phyloP scores from a whole-genome alignment of 208 protist species.

The Trypanosoma scelopori region DNA sequence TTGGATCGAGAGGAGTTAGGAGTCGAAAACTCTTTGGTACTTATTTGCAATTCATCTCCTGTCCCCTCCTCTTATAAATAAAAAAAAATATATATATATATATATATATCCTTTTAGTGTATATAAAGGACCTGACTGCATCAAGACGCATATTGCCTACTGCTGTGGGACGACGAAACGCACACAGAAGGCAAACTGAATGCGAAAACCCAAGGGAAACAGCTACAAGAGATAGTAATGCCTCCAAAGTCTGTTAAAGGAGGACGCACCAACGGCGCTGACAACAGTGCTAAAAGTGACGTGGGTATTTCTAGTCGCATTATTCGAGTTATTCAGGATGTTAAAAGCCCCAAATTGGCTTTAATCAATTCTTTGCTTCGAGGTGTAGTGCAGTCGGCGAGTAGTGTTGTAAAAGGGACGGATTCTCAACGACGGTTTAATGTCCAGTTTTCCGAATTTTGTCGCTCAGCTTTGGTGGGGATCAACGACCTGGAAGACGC shows the following conservation, averaged over 20 bases:
- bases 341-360: slow-evolving; percentile 21
- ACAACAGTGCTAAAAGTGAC: background rate
- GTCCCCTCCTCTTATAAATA: too few relatives aligned
- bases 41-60: too few relatives aligned
- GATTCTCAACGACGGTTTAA: slow-evolving; percentile 76
- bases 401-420: slow-evolving; percentile 68
- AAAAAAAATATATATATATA: too few relatives aligned
- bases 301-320: slow-evolving; percentile 3
- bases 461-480: slow-evolving; percentile 43
- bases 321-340: slow-evolving; percentile 25
- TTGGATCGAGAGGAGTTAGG: too few relatives aligned
- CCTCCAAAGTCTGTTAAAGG: slow-evolving; percentile 1
- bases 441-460: slow-evolving; percentile 71
- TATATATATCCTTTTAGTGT: too few relatives aligned
- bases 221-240: slow-evolving; percentile 8
- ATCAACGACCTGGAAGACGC: slow-evolving; percentile 65
- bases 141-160: too few relatives aligned
- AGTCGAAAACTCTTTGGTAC: too few relatives aligned
- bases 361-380: slow-evolving; percentile 31
- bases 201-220: background rate
- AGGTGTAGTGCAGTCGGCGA: slow-evolving; percentile 30
- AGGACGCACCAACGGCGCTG: background rate
- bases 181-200: too few relatives aligned
- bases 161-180: too few relatives aligned
- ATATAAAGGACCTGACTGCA: too few relatives aligned